Base-by-base conservation (phyloP, 163 green algal species). In the Smithsoniella earleae region DNA sequence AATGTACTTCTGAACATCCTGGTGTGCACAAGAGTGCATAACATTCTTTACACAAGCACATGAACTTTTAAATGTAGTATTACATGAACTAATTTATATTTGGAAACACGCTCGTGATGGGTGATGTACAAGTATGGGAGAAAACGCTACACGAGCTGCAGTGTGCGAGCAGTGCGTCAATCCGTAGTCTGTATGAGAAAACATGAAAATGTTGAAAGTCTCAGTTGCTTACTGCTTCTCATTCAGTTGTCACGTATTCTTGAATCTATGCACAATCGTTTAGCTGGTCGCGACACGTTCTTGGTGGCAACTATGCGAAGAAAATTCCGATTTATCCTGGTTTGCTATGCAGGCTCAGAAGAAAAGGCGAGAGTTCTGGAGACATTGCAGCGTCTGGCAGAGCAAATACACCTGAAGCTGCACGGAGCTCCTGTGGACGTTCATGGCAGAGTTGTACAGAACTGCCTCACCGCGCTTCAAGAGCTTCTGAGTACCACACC, bases 321-420 rank as follows among this genome's bases (percentile, higher is more conserved):
- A 49, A 13, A 13, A 13, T 49, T 10, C 40, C 10, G 40, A 13
- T 49, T 10, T 36, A 65, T 22, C 6, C 25, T 30, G 58, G 20
- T 16, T 37, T 16, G 30, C 5, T 43, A 5, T 69, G 58, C 58
- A 69, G 58, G 25, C 5, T 18, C 25, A 18, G 58, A 69, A 25
- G 58, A 69, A 13, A 69, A 69, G 27, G 25, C 20, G 16, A 69
- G 43, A 43, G 58, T 31, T 5, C 25, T 69, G n/a, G 58, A 69
- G 20, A 30, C 22, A 3, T 34, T 69, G 58, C 58, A 69, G 31
- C 58, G 43, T n/a, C 58, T 69, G 25, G 27, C 34, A 1, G 58
- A 69, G n/a, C 40, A 49, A 13, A 49, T 49, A 13, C 10, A 22
- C 10, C 10, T 49, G 40, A 49, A 49, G 10, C 13, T 49, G 40